phyloP scores from a whole-genome alignment of 202 grass and related monocot species.

The Carex sylvatica region DNA sequence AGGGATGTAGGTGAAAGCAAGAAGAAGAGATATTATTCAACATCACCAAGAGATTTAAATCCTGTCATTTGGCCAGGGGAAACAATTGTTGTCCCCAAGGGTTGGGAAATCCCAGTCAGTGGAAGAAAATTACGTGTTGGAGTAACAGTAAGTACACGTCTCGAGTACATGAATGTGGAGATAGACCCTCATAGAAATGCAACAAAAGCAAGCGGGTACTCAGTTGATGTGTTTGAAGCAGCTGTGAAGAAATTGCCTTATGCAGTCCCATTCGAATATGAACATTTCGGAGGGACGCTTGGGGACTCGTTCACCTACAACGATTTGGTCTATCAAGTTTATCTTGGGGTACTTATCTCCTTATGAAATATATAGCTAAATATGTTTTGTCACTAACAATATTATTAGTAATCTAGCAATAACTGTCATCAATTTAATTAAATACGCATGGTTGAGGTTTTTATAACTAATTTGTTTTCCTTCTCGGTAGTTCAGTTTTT shows the following conservation, averaged over 20 bases:
- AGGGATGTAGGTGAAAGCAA: no score
- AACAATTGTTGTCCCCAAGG: conserved; percentile 16
- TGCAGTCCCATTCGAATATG: conserved; percentile 31
- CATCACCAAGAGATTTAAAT: no score
- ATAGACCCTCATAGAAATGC: conserved; percentile 20
- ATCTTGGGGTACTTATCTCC: not conserved
- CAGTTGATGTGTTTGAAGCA: conserved; percentile 41
- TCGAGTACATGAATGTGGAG: not conserved
- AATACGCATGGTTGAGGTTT: not conserved
- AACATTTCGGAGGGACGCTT: not conserved
- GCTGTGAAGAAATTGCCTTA: conserved; percentile 43
- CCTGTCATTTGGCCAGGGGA: conserved; percentile 47
- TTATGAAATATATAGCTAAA: not conserved
- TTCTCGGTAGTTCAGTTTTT: not conserved
- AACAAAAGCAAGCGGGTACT: conserved; percentile 11
- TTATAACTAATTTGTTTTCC: not conserved
- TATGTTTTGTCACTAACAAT: not conserved
- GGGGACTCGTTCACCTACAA: conserved; percentile 35
- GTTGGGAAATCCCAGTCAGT: conserved; percentile 47
- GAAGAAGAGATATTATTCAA: no score
- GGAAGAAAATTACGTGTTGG: conserved; percentile 37
- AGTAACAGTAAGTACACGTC: conserved; percentile 10
- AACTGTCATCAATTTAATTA: not conserved
- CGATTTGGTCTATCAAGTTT: conserved; percentile 33
- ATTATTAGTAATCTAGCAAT: no score